Evolutionary conservation across 2,329 filamentous ascomycete species (phyloP).

Genomic region (Sporothrix humicola): DNA sequence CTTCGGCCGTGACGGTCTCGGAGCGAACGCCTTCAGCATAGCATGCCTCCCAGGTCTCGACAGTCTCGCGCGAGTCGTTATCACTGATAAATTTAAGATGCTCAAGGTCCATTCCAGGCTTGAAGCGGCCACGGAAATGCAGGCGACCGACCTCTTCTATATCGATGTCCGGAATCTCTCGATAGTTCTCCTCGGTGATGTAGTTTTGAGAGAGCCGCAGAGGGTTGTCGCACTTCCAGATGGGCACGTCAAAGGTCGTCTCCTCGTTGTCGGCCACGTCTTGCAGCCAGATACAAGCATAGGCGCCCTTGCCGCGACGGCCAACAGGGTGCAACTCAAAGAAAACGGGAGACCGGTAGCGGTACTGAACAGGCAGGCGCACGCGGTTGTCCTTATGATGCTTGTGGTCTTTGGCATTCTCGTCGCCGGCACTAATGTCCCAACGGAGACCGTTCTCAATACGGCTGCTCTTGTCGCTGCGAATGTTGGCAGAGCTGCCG

Average conservation of each 20-base stretch:
- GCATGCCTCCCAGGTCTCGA: conserved; percentile 93
- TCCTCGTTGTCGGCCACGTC: conserved; percentile 82
- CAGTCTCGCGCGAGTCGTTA: conserved; percentile 89
- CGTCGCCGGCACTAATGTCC: conserved; percentile 51
- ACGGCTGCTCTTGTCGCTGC: conserved; percentile 65
- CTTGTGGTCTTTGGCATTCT: conserved; percentile 42
- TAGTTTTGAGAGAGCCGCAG: conserved; percentile 87
- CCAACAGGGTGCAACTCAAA: conserved; percentile 79
- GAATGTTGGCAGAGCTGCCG: conserved; percentile 75
- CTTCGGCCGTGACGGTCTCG: conserved; percentile 71
- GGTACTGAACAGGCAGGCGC: conserved; percentile 84
- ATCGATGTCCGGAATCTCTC: conserved; percentile 72
- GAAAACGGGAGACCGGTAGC: conserved; percentile 87
- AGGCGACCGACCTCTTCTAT: conserved; percentile 81
- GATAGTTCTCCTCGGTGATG: conserved; percentile 78
- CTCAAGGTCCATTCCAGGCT: conserved; percentile 85
- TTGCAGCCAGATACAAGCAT: conserved; percentile 83
- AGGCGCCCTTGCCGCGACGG: conserved; percentile 73
- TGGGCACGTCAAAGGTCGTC: conserved; percentile 79
- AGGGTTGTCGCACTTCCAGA: conserved; percentile 81
- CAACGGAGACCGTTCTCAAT: conserved; percentile 59
- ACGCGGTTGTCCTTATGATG: conserved; percentile 51
- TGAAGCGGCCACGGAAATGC: conserved; percentile 81
- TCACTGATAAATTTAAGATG: conserved; percentile 83
- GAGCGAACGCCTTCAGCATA: conserved; percentile 82